Percentiles rank a stretch among this genome's conserved stretches.
phyloP scores from a whole-genome alignment of 1,139 yeast species.

The Debaryomyces coudertii region DNA sequence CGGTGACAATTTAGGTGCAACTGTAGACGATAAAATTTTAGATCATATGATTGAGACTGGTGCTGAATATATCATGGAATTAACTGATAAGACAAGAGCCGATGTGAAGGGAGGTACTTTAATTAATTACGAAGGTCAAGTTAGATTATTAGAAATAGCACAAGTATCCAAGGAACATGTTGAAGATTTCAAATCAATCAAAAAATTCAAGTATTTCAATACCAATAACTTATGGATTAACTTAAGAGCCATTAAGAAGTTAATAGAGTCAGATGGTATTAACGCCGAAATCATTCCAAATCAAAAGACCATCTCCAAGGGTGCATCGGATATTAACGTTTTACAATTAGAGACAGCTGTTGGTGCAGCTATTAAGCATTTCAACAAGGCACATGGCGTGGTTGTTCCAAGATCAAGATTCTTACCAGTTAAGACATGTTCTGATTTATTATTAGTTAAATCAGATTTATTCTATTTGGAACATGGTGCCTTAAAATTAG shows the following conservation, averaged over 20 bases:
- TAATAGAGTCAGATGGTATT: constrained; percentile 82
- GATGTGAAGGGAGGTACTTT: constrained; percentile 99
- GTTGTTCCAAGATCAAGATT: constrained; percentile 98
- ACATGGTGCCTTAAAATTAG: constrained; percentile 88
- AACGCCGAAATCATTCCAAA: constrained; percentile 96
- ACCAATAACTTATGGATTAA: constrained; percentile 98
- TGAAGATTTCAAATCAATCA: constrained; percentile 96
- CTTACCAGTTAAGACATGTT: constrained; percentile 96
- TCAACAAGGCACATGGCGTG: constrained; percentile 94
- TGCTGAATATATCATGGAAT: constrained; percentile 96
- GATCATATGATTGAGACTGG: constrained; percentile 91
- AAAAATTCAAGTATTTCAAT: constrained; percentile 96
- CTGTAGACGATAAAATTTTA: constrained; percentile 88
- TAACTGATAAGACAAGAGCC: constrained; percentile 98
- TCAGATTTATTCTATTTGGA: constrained; percentile 92
- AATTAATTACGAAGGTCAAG: constrained; percentile 93
- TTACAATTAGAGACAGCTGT: constrained; percentile 97
- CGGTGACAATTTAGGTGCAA: constrained; percentile 98
- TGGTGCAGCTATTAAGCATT: constrained; percentile 98
- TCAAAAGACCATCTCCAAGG: constrained; percentile 77
- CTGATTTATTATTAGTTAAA: constrained; percentile 90
- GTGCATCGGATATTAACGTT: constrained; percentile 78
- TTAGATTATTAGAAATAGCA: constrained; percentile 93
- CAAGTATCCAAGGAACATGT: constrained; percentile 99
- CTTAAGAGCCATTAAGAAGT: constrained; percentile 88